Percentiles rank a stretch among this genome's conserved stretches.
phyloP scores from a whole-genome alignment of 306 rosid genomes.

The Herpetospermum pedunculosum region DNA sequence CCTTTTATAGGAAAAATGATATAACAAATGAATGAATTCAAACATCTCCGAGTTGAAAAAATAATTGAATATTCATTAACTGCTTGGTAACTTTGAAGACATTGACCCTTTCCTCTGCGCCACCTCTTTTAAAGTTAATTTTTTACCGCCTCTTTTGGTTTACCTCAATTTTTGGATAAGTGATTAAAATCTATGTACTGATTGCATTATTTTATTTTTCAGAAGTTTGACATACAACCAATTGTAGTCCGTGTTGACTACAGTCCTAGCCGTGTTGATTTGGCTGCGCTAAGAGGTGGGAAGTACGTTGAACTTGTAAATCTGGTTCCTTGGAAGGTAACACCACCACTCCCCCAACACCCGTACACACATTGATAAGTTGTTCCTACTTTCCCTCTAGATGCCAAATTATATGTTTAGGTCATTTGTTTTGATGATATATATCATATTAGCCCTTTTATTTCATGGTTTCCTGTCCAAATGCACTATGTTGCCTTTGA shows the following conservation, averaged over 20 bases:
- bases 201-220: slow-evolving; percentile 29
- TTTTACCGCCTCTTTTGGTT: neutral
- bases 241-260: slow-evolving; percentile 82
- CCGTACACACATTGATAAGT: neutral
- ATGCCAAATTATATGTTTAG: neutral
- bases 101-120: neutral
- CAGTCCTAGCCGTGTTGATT: slow-evolving; percentile 71
- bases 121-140: neutral
- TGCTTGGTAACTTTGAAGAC: no score
- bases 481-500: neutral
- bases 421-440: neutral
- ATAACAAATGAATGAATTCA: no score
- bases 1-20: no score
- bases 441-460: neutral
- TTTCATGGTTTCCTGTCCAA: neutral
- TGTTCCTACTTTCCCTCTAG: neutral
- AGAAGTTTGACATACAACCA: slow-evolving; percentile 85
- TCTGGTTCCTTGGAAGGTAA: slow-evolving; percentile 94
- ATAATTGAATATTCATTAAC: no score
- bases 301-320: slow-evolving; percentile 92
- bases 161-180: neutral
- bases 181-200: neutral
- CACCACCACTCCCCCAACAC: neutral
- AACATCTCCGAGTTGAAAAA: no score
- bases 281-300: slow-evolving; percentile 76